Conservation (phyloP, 2,329 filamentous ascomycete species). For the Beauveria sp. region DNA sequence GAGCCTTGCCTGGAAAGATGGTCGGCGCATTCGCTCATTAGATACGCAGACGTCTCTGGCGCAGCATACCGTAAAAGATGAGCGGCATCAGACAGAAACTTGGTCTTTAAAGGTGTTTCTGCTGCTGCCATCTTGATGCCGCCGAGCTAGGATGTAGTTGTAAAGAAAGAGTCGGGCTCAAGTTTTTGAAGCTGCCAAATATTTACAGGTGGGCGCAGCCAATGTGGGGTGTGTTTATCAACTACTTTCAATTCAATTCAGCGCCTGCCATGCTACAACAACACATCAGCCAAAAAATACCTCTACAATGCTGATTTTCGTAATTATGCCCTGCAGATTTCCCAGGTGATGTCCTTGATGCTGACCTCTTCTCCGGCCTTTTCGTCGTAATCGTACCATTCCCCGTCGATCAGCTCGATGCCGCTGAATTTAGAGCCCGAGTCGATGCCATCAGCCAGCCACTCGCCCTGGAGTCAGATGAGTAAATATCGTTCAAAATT, state of each 20-base stretch:
- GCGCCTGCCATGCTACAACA: neutral
- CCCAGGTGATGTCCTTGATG: slow-evolving; percentile 84
- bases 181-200: neutral
- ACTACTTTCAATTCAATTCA: slow-evolving; percentile 5
- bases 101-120: slow-evolving; percentile 23
- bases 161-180: neutral
- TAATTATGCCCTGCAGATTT: slow-evolving; percentile 62
- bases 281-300: neutral
- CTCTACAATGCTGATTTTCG: neutral
- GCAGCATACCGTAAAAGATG: slow-evolving; percentile 46
- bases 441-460: slow-evolving; percentile 75
- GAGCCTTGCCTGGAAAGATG: slow-evolving; percentile 42
- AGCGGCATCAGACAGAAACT: slow-evolving; percentile 51
- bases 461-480: slow-evolving; percentile 60
- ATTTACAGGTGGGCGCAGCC: neutral
- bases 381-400: slow-evolving; percentile 98
- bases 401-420: slow-evolving; percentile 79
- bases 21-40: slow-evolving; percentile 47
- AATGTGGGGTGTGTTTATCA: slow-evolving; percentile 4
- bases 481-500: neutral
- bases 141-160: neutral
- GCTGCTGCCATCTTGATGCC: slow-evolving; percentile 14
- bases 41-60: slow-evolving; percentile 50
- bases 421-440: slow-evolving; percentile 72
- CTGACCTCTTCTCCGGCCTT: slow-evolving; percentile 88